A percentile compares a stretch with the other conserved stretches of the same genome.
Conservation (phyloP, 1,139 yeast genomes). For the Yamadazyma kanchanaburiensis region DNA sequence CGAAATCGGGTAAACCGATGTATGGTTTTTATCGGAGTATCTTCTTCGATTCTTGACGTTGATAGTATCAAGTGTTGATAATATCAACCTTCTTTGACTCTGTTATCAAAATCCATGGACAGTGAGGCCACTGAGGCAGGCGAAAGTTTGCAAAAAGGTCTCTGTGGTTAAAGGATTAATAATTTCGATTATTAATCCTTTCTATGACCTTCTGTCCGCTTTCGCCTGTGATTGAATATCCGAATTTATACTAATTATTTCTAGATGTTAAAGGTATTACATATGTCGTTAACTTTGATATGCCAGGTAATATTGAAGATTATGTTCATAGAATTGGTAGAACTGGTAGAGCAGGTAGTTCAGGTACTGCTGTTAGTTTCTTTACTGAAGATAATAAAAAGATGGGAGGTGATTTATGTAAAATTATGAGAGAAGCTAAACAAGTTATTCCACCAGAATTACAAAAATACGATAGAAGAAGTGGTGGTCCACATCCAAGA, state of each 20-base stretch:
- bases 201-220: slow-evolving; percentile 3
- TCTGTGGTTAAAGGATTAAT: no score
- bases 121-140: slow-evolving; percentile 9
- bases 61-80: no score
- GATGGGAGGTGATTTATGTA: slow-evolving; percentile 87
- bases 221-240: slow-evolving; percentile 3
- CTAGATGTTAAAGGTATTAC: slow-evolving; percentile 96
- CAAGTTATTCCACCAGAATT: slow-evolving; percentile 76
- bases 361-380: slow-evolving; percentile 93
- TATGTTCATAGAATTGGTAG: slow-evolving; percentile 95
- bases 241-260: slow-evolving; percentile 28
- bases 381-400: slow-evolving; percentile 86
- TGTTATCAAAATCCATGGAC: no score
- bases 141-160: slow-evolving; percentile 6
- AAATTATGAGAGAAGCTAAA: slow-evolving; percentile 93
- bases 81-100: no score
- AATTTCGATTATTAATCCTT: no score
- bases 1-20: no score
- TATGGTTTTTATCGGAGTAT: no score
- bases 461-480: slow-evolving; percentile 52
- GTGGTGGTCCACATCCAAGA: slow-evolving; percentile 53
- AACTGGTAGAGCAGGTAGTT: slow-evolving; percentile 98
- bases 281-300: slow-evolving; percentile 89
- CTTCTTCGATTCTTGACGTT: no score
- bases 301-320: slow-evolving; percentile 98